Base-by-base conservation (phyloP, 106 monocot genomes). In the Dendrobium officinale region DNA sequence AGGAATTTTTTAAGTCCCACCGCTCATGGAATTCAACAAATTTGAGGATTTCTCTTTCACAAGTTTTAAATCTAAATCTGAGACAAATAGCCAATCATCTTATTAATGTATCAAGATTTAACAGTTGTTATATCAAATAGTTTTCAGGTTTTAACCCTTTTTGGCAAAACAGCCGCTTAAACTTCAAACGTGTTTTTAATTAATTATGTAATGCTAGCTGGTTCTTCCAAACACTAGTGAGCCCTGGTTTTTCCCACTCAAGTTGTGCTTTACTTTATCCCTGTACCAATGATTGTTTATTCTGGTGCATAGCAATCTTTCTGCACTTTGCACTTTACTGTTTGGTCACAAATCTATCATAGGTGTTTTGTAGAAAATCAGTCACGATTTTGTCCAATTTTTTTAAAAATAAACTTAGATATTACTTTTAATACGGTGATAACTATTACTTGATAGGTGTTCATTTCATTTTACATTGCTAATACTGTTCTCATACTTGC, bases 181-280 rank as follows among this genome's bases (percentile, higher is more conserved):
- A 27, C 18, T 42, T 43, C 18, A 43, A 20, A 43, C 20, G 1
- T 20, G 9, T 22, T 15, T 74, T 44, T 74, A 9, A 74, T 44
- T 42, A 43, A 43, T 72, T 74, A 48, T 76, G 42, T 74, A 24
- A 49, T 76, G 22, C 27, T 76, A 76, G 49, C 40, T 76, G 19
- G 18, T 42, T 27, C 49, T 76, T 27, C 76, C 42, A 27, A 49
- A 22, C 22, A 26, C 18, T 4, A 76, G 45, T 2, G 3, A 45
- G 7, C 5, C 45, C 45, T 45, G 45, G 45, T 45, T 45, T 45
- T 45, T 45, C 45, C 45, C 45, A 45, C 45, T 45, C 45, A 45
- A 9, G 10, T 51, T 51, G 51, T 11, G 10, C 51, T 51, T 51
- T 51, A 10, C 51, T 15, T 51, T 51, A 51, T 51, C 3, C 51